phyloP scores from a whole-genome alignment of 2,329 filamentous ascomycete genomes.

The Fusarium decemcellulare region DNA sequence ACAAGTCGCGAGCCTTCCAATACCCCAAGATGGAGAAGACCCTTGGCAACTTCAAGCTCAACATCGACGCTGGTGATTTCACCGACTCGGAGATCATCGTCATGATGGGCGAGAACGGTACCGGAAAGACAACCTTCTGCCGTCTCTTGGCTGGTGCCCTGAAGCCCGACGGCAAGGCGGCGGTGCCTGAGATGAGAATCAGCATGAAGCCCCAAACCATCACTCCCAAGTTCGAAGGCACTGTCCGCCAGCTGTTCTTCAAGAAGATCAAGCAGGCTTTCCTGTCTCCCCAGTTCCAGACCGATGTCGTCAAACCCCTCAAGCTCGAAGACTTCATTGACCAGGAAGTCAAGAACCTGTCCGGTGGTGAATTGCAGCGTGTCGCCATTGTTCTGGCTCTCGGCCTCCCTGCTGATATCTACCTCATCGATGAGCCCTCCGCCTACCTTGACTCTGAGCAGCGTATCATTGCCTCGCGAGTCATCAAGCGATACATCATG shows the following conservation, averaged over 20 bases:
- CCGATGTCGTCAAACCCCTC: conserved; percentile 99
- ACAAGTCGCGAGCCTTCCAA: conserved; percentile 86
- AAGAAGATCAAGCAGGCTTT: conserved; percentile 99
- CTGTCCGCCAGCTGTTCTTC: conserved; percentile 98
- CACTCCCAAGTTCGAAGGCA: conserved; percentile 97
- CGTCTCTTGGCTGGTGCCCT: conserved; percentile 93
- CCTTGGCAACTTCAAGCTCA: conserved; percentile 88
- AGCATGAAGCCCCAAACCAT: conserved; percentile 99
- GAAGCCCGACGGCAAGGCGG: conserved; percentile 85
- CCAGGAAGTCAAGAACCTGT: conserved; percentile 99
- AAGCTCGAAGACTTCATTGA: conserved; percentile 99
- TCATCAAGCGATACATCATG: conserved; percentile 99
- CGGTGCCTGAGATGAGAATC: conserved; percentile 94
- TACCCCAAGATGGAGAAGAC: conserved; percentile 97
- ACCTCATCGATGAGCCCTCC: conserved; percentile 97
- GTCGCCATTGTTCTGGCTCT: conserved; percentile 98
- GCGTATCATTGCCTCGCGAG: conserved; percentile 95
- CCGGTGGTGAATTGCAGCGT: conserved; percentile 99
- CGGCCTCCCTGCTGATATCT: conserved; percentile 96
- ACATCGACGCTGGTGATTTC: conserved; percentile 86
- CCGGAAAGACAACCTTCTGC: conserved; percentile 99
- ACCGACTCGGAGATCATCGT: conserved; percentile 99
- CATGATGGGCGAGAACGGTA: conserved; percentile 99
- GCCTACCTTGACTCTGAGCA: conserved; percentile 99
- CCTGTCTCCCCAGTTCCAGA: conserved; percentile 98